Percentiles rank a stretch among this genome's conserved stretches.
These are phyloP conservation scores for Colletotrichum salicis DNA, from an alignment of 2,329 filamentous ascomycete species.

Conservation along the genomic window DNA sequence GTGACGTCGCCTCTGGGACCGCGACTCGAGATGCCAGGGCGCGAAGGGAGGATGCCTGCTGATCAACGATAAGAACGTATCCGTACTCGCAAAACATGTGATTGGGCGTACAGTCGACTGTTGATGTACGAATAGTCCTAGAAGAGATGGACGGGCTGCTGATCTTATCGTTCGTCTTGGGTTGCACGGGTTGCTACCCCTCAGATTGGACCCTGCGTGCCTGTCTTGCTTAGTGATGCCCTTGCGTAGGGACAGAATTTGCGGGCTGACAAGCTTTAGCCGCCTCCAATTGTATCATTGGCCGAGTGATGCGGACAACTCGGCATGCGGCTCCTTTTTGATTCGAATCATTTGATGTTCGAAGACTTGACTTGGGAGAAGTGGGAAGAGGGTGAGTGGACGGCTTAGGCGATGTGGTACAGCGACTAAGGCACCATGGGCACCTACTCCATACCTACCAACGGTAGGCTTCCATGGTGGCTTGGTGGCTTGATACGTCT, in stretches of 20 bases:
- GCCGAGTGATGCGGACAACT: background rate
- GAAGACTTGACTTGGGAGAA: background rate
- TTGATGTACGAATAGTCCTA: background rate
- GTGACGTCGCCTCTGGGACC: background rate
- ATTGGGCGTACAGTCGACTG: background rate
- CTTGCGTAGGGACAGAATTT: background rate
- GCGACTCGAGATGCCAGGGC: background rate
- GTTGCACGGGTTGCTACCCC: background rate
- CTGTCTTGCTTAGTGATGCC: background rate
- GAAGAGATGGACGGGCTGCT: background rate
- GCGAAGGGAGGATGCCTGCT: slow-evolving; percentile 20
- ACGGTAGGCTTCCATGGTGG: background rate
- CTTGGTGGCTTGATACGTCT: background rate
- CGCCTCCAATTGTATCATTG: background rate
- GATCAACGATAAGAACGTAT: background rate
- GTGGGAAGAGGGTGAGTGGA: background rate
- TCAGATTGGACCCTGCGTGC: background rate
- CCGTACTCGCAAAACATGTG: slow-evolving; percentile 27
- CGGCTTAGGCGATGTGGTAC: background rate
- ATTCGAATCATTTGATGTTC: background rate
- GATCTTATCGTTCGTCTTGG: slow-evolving; percentile 2
- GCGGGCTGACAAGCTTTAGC: background rate
- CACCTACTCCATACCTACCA: background rate
- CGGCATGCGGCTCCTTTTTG: background rate
- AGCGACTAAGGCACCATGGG: background rate